Base-by-base conservation (phyloP, 441 rosid species). In the Aleurites moluccanus region DNA sequence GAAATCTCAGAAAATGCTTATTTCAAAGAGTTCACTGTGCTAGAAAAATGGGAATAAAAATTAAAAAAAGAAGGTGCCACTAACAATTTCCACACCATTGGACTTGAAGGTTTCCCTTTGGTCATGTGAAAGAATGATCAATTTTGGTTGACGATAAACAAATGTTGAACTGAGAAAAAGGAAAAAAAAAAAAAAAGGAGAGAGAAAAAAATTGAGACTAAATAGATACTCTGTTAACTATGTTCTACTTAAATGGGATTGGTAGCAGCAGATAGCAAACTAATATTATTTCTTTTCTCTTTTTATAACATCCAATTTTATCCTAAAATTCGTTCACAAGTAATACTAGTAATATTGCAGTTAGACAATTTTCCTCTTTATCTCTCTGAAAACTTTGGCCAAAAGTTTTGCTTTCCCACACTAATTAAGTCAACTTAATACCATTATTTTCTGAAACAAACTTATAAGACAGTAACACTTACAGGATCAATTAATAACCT, bases 1-100 rank as follows among this genome's bases (percentile, higher is more conserved):
- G 74, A 23, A 25, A 69, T 40, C 44, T 81, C 35, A 73, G 47
- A 53, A 52, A 57, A 35, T 42, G 80, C 30, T 72, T 47, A 57
- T 2, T 50, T 18, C 59, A 55, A 70, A 65, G 62, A 70, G 44
- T 44, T 66, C 40, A 20, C 25, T 21, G 71, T 25, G 7, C 14
- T 20, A 67, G 33, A 35, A 53, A 73, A 27, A 71, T 40, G 52
- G 45, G 40, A 35, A 35, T 5, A 66, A 57, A n/a, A n/a, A n/a
- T n/a, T n/a, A n/a, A n/a, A n/a, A 72, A 53, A 68, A 52, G 40
- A 75, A 63, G 61, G 42, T 59, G 33, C 28, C 60, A 72, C 57
- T 53, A 20, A 66, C 20, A 59, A 28, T 72, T 74, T 75, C 50
- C 30, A 50, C 35, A 61, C 49, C 60, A 10, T n/a, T 16, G 21